Evolutionary conservation across 257 asterid genomes (phyloP).

Genomic region (Solanum virginianum): DNA sequence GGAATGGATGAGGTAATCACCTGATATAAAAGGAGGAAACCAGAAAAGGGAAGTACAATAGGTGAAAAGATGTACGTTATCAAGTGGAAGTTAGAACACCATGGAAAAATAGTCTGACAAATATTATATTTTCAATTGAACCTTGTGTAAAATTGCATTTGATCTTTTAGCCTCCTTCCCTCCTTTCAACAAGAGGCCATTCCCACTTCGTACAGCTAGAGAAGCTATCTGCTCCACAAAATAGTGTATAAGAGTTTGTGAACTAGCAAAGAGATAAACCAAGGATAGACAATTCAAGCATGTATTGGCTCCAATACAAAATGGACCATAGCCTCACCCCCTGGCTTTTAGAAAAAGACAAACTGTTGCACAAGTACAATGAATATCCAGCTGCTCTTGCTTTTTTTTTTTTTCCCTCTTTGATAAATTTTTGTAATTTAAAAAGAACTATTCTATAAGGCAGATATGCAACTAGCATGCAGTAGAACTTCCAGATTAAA

Average conservation of each 20-base stretch:
- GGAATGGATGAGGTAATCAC: conserved; percentile 62
- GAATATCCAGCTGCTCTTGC: not conserved
- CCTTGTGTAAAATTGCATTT: conserved; percentile 69
- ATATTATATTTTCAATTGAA: not conserved
- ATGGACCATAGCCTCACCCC: not conserved
- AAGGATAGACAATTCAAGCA: not conserved
- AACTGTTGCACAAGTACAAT: not conserved
- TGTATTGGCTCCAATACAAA: not conserved
- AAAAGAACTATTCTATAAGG: not conserved
- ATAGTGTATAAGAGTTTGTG: not conserved
- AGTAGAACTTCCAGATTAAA: not conserved
- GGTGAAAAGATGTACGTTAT: not conserved
- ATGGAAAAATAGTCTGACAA: not conserved
- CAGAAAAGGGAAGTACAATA: not conserved
- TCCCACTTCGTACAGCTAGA: conserved; percentile 74
- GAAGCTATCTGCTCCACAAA: conserved; percentile 58
- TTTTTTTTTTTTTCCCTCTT: not conserved
- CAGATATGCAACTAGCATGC: not conserved
- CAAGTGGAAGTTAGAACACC: not conserved
- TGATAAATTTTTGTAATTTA: not conserved
- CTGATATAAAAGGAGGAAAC: conserved; percentile 14
- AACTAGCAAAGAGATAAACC: not conserved
- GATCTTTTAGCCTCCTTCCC: conserved; percentile 76
- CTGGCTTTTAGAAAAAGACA: not conserved
- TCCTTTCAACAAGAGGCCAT: conserved; percentile 75